Evolutionary conservation across 108 stramenopile genomes (phyloP).

Genomic region (Cafeteria roenbergensis): DNA sequence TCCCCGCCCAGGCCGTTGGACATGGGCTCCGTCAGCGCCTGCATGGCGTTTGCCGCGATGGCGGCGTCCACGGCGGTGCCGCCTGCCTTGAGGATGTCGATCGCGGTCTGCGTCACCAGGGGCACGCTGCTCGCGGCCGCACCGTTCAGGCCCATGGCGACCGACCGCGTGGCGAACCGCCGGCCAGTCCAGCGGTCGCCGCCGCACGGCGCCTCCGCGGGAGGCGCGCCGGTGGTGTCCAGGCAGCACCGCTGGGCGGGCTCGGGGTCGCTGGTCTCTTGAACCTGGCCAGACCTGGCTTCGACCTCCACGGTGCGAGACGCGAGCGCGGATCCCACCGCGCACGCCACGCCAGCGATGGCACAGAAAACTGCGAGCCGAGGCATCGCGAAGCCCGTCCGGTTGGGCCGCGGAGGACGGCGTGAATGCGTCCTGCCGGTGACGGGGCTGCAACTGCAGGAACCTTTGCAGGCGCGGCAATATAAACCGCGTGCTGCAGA

Average conservation of each 20-base stretch:
- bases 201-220: background rate
- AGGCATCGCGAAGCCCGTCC: too few species aligned
- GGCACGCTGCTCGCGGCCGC: background rate
- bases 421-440: too few species aligned
- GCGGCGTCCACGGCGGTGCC: constrained; percentile 5
- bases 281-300: too few species aligned
- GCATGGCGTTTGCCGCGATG: constrained; percentile 3
- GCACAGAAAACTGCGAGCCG: too few species aligned
- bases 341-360: too few species aligned
- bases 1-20: constrained; percentile 2
- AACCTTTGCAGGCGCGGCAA: too few species aligned
- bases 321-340: too few species aligned
- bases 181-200: background rate
- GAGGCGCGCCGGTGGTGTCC: background rate
- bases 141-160: background rate
- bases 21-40: background rate
- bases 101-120: background rate
- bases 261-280: too few species aligned
- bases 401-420: too few species aligned
- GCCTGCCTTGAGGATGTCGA: background rate
- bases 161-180: background rate
- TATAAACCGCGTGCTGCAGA: too few species aligned
- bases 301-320: too few species aligned
- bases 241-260: background rate
- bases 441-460: too few species aligned